Evolutionary conservation across 1,139 yeast genomes (phyloP).

Genomic region (Pneumocystis oryctolagi): DNA sequence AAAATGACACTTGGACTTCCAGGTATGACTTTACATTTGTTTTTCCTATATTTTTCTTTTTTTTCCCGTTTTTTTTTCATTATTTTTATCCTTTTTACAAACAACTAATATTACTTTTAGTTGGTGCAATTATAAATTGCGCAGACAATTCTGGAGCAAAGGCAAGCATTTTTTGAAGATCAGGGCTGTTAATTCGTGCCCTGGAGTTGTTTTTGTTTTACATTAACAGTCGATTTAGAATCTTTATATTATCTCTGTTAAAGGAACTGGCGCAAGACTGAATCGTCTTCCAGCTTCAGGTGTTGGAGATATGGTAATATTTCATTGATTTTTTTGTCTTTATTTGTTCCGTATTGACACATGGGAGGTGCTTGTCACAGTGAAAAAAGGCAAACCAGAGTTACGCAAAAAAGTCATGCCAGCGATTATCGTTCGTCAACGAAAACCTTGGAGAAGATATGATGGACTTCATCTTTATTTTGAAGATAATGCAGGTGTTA

Average conservation of each 20-base stretch:
- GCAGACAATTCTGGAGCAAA: slow-evolving; percentile 98
- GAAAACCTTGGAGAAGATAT: slow-evolving; percentile 99
- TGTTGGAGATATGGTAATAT: slow-evolving; percentile 96
- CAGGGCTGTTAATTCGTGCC: neutral
- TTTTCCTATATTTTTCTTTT: no score
- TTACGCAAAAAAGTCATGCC: slow-evolving; percentile 99
- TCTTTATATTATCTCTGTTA: slow-evolving; percentile 96
- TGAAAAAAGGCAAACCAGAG: slow-evolving; percentile 99
- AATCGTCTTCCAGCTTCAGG: slow-evolving; percentile 99
- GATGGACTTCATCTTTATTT: slow-evolving; percentile 99
- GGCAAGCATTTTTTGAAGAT: neutral
- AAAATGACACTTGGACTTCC: slow-evolving; percentile 99
- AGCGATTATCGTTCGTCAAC: slow-evolving; percentile 98
- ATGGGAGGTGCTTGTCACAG: slow-evolving; percentile 49
- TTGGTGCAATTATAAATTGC: slow-evolving; percentile 99
- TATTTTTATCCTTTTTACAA: neutral
- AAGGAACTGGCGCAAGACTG: slow-evolving; percentile 98
- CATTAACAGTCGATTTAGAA: slow-evolving; percentile 39
- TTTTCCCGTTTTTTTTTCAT: neutral
- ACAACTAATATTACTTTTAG: slow-evolving; percentile 18
- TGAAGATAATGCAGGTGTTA: slow-evolving; percentile 99
- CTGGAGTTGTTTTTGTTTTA: neutral
- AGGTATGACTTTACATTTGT: slow-evolving; percentile 14
- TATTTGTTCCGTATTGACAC: neutral
- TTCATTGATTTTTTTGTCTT: neutral